A percentile compares a stretch with the other conserved stretches of the same genome.
phyloP scores from a whole-genome alignment of 257 asterid species.

The Echium plantagineum region DNA sequence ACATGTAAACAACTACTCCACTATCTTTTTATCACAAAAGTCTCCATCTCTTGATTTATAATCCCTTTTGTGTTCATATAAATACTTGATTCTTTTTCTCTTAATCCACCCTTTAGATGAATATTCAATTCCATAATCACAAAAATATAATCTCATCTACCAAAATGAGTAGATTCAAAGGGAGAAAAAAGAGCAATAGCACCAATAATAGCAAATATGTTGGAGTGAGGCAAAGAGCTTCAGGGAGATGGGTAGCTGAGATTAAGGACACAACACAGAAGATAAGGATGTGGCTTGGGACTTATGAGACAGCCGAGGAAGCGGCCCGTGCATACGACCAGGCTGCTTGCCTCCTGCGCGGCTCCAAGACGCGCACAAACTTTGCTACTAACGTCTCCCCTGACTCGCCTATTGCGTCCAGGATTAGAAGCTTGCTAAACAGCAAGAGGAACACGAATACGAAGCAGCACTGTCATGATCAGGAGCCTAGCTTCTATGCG shows the following conservation, averaged over 20 bases:
- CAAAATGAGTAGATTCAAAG: slow-evolving; percentile 26
- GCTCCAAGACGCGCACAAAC: slow-evolving; percentile 51
- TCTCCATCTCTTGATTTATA: not conserved
- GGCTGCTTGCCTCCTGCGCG: slow-evolving; percentile 57
- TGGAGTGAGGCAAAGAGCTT: slow-evolving; percentile 64
- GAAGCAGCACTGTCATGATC: slow-evolving; percentile 6
- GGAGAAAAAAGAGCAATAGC: slow-evolving; percentile 22
- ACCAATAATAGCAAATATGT: slow-evolving; percentile 22
- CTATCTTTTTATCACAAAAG: not conserved
- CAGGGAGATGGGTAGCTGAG: slow-evolving; percentile 73
- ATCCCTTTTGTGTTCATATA: not conserved
- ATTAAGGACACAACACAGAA: slow-evolving; percentile 62
- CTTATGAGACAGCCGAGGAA: slow-evolving; percentile 49
- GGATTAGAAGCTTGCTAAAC: slow-evolving; percentile 37
- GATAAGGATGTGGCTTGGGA: slow-evolving; percentile 70
- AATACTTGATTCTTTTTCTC: not conserved
- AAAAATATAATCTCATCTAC: slow-evolving; percentile 4
- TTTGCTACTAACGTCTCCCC: slow-evolving; percentile 33
- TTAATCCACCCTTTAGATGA: slow-evolving; percentile 18
- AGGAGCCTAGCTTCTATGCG: not conserved
- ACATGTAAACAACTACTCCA: slow-evolving; percentile 11
- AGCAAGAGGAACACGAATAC: slow-evolving; percentile 18
- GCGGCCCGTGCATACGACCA: slow-evolving; percentile 66
- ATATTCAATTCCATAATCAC: slow-evolving; percentile 35
- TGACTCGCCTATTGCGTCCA: slow-evolving; percentile 48